A percentile compares a stretch with the other conserved stretches of the same genome.
These are phyloP conservation scores for Microdochium bolleyi DNA, from an alignment of 2,329 filamentous ascomycete species.

Conservation along the genomic window DNA sequence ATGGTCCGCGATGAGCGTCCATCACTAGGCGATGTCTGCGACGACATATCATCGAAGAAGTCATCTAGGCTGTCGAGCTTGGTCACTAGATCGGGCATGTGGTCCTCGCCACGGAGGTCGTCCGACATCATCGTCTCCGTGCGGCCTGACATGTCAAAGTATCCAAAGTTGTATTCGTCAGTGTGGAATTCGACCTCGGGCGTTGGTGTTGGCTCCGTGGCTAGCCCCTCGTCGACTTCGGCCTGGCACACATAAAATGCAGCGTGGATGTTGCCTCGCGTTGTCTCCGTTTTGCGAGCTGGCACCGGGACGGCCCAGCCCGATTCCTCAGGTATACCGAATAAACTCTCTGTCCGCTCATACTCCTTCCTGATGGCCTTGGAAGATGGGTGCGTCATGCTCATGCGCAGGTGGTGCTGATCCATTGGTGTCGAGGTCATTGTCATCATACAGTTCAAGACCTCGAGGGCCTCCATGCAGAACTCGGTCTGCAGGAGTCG, in stretches of 20 bases:
- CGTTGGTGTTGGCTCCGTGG: constrained; percentile 57
- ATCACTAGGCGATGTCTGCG: constrained; percentile 52
- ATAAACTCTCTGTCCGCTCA: constrained; percentile 85
- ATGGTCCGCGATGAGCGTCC: constrained; percentile 54
- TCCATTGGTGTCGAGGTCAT: constrained; percentile 91
- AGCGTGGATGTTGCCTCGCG: constrained; percentile 86
- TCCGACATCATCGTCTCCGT: constrained; percentile 93
- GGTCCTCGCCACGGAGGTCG: constrained; percentile 62
- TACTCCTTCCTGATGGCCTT: constrained; percentile 88
- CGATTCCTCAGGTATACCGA: constrained; percentile 91
- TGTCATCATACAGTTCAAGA: constrained; percentile 91
- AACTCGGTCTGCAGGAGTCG: constrained; percentile 87
- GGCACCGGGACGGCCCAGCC: constrained; percentile 96
- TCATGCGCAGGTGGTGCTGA: constrained; percentile 93
- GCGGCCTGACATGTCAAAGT: constrained; percentile 64
- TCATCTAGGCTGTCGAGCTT: constrained; percentile 75
- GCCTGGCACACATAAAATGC: constrained; percentile 91
- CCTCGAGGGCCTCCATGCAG: constrained; percentile 84
- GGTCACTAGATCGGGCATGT: constrained; percentile 75
- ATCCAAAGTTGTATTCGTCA: constrained; percentile 79
- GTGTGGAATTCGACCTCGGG: constrained; percentile 88
- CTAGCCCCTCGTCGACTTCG: constrained; percentile 46
- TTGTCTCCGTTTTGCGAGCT: constrained; percentile 79
- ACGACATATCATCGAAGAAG: constrained; percentile 70
- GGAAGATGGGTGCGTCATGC: constrained; percentile 86